Conservation (phyloP, 176 grass and related monocot species). For the Triticum aestivum region DNA sequence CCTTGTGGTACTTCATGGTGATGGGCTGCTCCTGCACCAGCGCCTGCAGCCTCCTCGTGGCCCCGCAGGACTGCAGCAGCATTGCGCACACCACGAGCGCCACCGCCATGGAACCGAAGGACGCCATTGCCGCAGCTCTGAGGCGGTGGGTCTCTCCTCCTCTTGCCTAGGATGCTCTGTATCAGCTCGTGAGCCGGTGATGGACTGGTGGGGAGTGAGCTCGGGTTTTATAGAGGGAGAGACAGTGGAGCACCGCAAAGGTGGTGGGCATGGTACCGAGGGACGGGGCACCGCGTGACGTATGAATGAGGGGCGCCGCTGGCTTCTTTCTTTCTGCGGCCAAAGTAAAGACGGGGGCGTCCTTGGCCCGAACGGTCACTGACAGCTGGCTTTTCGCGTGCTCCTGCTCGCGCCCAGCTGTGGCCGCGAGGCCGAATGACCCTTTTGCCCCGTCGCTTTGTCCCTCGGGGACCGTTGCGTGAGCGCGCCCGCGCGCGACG, state of each 20-base stretch:
- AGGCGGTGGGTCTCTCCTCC: too few species aligned
- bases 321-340: not conserved
- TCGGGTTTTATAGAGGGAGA: constrained; percentile 27
- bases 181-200: not conserved
- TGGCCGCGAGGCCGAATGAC: not conserved
- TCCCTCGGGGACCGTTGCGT: not conserved
- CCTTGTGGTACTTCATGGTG: constrained; percentile 83
- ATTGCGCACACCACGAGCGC: constrained; percentile 14
- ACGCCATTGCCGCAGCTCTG: not conserved
- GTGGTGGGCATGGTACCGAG: not conserved
- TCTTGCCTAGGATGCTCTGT: not conserved
- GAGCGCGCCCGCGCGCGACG: not conserved
- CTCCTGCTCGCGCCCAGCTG: constrained; percentile 48
- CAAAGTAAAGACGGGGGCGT: constrained; percentile 40
- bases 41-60: constrained; percentile 28
- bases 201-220: not conserved
- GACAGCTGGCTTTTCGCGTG: constrained; percentile 60
- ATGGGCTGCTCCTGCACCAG: constrained; percentile 60
- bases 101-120: not conserved
- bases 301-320: constrained; percentile 29
- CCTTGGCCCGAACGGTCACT: constrained; percentile 73
- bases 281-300: constrained; percentile 30
- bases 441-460: not conserved
- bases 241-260: not conserved
- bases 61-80: constrained; percentile 31